phyloP scores from a whole-genome alignment of 805 yeast species.

The Monosporozyma solicola region DNA sequence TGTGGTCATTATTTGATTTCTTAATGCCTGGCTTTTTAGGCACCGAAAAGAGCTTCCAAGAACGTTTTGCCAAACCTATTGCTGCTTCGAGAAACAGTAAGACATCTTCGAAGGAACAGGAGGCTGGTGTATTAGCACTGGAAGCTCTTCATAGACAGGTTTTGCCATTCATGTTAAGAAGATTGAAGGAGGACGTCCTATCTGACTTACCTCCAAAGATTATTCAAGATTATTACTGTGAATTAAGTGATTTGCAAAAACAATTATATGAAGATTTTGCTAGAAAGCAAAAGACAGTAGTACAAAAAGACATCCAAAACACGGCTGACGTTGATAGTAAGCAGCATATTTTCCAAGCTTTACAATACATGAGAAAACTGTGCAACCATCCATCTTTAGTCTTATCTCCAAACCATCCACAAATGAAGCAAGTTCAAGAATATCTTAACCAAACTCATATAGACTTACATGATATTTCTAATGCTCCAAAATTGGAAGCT shows the following conservation, averaged over 20 bases:
- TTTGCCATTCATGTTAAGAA: constrained; percentile 88
- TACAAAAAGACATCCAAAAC: constrained; percentile 52
- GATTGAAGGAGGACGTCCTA: constrained; percentile 91
- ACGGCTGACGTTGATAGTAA: constrained; percentile 46
- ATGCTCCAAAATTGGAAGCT: constrained; percentile 86
- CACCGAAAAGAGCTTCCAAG: constrained; percentile 87
- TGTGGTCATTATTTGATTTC: constrained; percentile 96
- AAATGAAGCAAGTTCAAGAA: constrained; percentile 54
- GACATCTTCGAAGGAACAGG: constrained; percentile 87
- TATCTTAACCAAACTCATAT: constrained; percentile 51
- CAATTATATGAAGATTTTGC: constrained; percentile 85
- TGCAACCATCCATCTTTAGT: constrained; percentile 96
- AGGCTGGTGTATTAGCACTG: constrained; percentile 90
- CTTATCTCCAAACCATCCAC: constrained; percentile 74
- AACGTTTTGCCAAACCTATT: constrained; percentile 94
- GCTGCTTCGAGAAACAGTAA: constrained; percentile 87
- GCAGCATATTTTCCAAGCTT: constrained; percentile 93
- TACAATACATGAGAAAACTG: constrained; percentile 92
- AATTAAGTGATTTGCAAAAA: constrained; percentile 81
- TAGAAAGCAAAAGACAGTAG: constrained; percentile 66
- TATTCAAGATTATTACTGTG: constrained; percentile 97
- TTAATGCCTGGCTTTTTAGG: constrained; percentile 98
- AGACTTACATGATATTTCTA: constrained; percentile 60
- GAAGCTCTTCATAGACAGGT: constrained; percentile 96
- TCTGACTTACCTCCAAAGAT: constrained; percentile 97